Conservation (phyloP, 1,284 basidiomycete species). For the Chiua sp. region DNA sequence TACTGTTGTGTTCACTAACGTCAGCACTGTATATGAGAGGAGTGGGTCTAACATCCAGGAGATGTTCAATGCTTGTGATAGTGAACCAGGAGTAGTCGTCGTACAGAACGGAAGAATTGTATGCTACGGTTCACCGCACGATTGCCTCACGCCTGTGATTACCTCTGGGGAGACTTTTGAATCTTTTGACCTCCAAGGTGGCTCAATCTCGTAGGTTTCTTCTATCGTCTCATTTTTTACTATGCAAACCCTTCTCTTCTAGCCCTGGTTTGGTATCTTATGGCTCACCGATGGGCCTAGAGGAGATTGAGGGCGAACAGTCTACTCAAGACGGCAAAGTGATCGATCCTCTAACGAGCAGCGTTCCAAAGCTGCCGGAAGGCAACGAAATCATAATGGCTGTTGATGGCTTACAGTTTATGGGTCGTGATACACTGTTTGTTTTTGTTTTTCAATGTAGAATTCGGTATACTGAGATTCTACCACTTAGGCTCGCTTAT, state of each 20-base stretch:
- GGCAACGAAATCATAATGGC: slow-evolving; percentile 66
- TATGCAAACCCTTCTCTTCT: neutral
- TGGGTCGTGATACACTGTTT: slow-evolving; percentile 71
- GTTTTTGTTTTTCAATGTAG: slow-evolving; percentile 29
- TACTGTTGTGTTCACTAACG: slow-evolving; percentile 63
- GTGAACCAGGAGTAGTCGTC: slow-evolving; percentile 41
- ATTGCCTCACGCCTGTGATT: slow-evolving; percentile 17
- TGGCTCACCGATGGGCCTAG: slow-evolving; percentile 63
- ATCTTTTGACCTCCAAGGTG: slow-evolving; percentile 28
- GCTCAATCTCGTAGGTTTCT: slow-evolving; percentile 53
- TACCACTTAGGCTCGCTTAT: slow-evolving; percentile 59
- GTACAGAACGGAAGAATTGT: slow-evolving; percentile 48
- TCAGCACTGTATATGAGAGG: slow-evolving; percentile 53
- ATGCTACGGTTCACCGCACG: slow-evolving; percentile 40
- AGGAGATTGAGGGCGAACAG: slow-evolving; percentile 64
- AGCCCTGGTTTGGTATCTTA: slow-evolving; percentile 66
- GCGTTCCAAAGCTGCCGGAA: slow-evolving; percentile 50
- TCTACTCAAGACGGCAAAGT: slow-evolving; percentile 74
- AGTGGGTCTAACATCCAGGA: slow-evolving; percentile 29
- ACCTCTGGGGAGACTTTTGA: slow-evolving; percentile 21
- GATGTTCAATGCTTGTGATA: slow-evolving; percentile 22
- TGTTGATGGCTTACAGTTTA: slow-evolving; percentile 76
- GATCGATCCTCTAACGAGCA: slow-evolving; percentile 51
- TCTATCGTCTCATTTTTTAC: neutral
- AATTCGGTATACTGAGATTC: slow-evolving; percentile 11